Percentiles rank a stretch among this genome's conserved stretches.
phyloP scores from a whole-genome alignment of 2,329 filamentous ascomycete species.

The Diaporthe citriasiana region DNA sequence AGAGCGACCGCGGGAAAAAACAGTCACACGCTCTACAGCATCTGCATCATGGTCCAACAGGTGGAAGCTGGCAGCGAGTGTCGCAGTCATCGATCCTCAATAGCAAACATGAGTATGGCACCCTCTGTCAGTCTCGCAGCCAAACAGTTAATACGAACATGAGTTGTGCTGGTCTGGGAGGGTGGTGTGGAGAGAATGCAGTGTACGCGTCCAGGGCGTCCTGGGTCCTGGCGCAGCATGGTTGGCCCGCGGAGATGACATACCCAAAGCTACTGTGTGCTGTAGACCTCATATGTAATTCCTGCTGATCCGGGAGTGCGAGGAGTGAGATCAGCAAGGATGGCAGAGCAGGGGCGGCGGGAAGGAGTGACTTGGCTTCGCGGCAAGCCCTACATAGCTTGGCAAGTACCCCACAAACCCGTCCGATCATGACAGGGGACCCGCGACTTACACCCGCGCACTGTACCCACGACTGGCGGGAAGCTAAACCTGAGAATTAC shows the following conservation, averaged over 20 bases:
- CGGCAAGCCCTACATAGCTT: background rate
- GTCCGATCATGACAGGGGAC: conserved; percentile 5
- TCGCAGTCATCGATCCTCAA: background rate
- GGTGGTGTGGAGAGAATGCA: background rate
- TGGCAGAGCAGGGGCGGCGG: conserved; percentile 24
- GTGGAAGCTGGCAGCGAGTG: background rate
- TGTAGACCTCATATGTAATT: background rate
- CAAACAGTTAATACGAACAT: background rate
- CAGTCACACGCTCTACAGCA: background rate
- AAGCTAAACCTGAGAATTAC: conserved; percentile 29
- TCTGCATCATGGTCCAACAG: background rate
- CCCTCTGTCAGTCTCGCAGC: background rate
- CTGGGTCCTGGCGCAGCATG: conserved; percentile 1
- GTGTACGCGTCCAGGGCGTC: conserved; percentile 3
- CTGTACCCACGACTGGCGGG: conserved; percentile 29
- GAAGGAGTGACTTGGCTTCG: conserved; percentile 32
- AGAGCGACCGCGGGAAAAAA: background rate
- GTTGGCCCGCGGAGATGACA: conserved; percentile 22
- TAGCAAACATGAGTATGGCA: background rate
- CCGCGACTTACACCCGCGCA: conserved; percentile 29
- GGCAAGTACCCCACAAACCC: conserved; percentile 32
- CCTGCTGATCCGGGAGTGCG: conserved; percentile 22
- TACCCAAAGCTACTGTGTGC: conserved; percentile 9
- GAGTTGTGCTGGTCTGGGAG: background rate
- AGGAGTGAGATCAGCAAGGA: conserved; percentile 15